Evolutionary conservation across 2,329 filamentous ascomycete genomes (phyloP), one percentile per base, ranked within the genome.

Genomic region (Byssoonygena ceratinophila): DNA sequence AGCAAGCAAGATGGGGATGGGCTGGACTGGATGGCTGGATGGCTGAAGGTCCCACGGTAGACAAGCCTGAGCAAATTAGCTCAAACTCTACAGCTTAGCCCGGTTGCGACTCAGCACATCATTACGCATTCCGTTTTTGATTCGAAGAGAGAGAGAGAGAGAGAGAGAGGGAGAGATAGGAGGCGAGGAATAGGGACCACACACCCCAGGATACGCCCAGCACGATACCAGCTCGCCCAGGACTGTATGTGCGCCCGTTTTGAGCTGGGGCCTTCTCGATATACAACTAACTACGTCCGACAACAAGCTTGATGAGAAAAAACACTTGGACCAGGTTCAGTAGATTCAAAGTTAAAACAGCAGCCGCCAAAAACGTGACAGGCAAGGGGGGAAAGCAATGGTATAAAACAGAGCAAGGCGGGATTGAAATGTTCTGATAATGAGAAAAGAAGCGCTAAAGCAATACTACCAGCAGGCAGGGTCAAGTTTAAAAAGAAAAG

Each of bases 391-490:
- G 48, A 52, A 45, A 47, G 41, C 49, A 46, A 44, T 45, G 31
- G 23, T 50, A 25, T 56, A 51, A 54, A 46, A 52, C 54, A 50
- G 52, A n/a, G 22, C 43, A 54, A 48, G 40, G 36, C 12, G 54
- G 27, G 25, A 32, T 52, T 41, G 32, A 44, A 48, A 51, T 40
- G 32, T 32, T 40, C n/a, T n/a, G 27, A 31, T 16, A 14, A 23
- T 31, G 45, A 34, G 49, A 44, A n/a, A 36, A 46, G 50, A 46
- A 23, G 44, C 44, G 31, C 44, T 46, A 46, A 31, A 40, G 12
- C 20, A 49, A 40, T 40, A 49, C 36, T 20, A 40, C 37, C 34
- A 49, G 14, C 34, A 27, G 29, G 23, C 31, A 49, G 46, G 46
- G 29, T 25, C 20, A 41, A 22, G 31, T 16, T 4, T 20, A 39